Evolutionary conservation across 2,329 filamentous ascomycete genomes (phyloP), one percentile per base, ranked within the genome.

Genomic region (Cercospora sp.): DNA sequence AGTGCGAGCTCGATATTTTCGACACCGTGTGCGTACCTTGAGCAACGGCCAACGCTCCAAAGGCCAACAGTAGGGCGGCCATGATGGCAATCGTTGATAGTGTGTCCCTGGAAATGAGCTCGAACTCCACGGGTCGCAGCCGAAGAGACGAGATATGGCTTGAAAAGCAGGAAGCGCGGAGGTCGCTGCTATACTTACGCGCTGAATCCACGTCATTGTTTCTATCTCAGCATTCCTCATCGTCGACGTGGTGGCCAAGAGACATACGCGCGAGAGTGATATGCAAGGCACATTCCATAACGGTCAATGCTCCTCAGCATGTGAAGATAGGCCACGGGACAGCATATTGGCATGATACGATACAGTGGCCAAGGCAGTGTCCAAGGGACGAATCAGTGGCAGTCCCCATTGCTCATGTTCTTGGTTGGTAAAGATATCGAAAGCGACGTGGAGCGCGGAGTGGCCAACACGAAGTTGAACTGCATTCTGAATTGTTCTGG

Each of bases 271-370:
- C 2, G n/a, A 23, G 20, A 28, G 8, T 16, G 28, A 45, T 45
- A 62, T 62, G 60, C 60, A 51, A 51, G 60, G 60, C 60, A 62
- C 60, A 62, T 62, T 62, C 60, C 42, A 42, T 62, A 10, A 62
- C 36, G 23, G 18, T 48, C 40, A 45, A 26, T n/a, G 20, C 18
- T 48, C 16, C 18, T 31, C 20, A 20, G 33, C 36, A 30, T 45
- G 18, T 30, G 8, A 26, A 42, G 33, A 26, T 10, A 45, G 13
- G 33, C 20, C 5, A 16, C 3, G 40, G 20, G 12, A 9, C 13
- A 23, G 23, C 40, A 31, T 18, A 16, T 4, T 12, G 18, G 30
- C 23, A 57, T 10, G 61, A 30, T 23, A 30, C 16, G 53, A 58
- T 31, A 51, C 45, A 23, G 18, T 20, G 18, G 9, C n/a, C 13